Evolutionary conservation across 1,284 basidiomycete species (phyloP), one percentile per base, ranked within the genome.

Genomic region (Binderoboletus segoi): DNA sequence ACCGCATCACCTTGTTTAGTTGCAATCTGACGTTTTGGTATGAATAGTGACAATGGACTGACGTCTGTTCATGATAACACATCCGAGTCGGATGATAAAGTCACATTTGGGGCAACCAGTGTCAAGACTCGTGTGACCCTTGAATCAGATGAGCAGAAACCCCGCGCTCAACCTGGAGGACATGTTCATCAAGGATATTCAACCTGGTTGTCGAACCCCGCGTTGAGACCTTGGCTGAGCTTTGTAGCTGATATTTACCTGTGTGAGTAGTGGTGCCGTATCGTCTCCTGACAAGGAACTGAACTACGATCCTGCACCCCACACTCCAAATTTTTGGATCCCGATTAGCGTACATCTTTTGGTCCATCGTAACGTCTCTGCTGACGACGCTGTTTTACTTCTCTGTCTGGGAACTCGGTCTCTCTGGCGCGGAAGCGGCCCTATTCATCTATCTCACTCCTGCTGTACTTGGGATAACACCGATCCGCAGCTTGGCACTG

Each of bases 351-450:
- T 92, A 90, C 62, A 80, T 91, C 18, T 94, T 91, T 69, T 96
- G 94, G 93, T 92, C 94, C 0, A 80, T 92, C 41, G 85, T 93
- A 66, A 96, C 94, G 1, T 84, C 86, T 2, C 82, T 97, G 21
- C 84, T 89, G 11, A 88, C 91, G 0, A 89, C 89, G 38, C 81
- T 97, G 8, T 97, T 96, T 76, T 97, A 95, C 74, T 95, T 93
- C 77, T 93, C 91, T 24, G 87, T 96, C 8, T 96, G 93, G 93
- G 82, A 92, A 66, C 85, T 96, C 20, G 90, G 86, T 47, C 79
- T 89, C 48, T 81, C 89, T n/a, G 91, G 91, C 3, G 83, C 87
- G 32, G 91, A 94, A 68, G 75, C 89, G 7, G 82, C 89, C 0
- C 73, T 93, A 6, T 74, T 93, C 6, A 78, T 82, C 6, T 82